These are phyloP conservation scores for Fusarium burgessii DNA, from an alignment of 2,329 filamentous ascomycete species.

Conservation along the genomic window DNA sequence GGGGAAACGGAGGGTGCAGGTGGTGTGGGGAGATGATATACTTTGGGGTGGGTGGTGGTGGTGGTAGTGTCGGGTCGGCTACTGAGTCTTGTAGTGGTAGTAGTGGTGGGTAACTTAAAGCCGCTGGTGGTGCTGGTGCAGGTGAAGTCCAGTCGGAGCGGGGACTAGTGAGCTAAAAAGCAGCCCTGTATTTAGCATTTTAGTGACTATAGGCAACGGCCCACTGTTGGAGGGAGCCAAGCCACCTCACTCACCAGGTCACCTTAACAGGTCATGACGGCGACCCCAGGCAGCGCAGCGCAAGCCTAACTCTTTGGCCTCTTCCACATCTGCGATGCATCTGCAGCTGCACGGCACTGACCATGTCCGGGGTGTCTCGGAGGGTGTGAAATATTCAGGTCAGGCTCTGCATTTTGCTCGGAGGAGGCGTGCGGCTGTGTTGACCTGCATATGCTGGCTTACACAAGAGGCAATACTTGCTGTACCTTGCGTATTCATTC, in stretches of 20 bases:
- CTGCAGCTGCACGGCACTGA: conserved; percentile 39
- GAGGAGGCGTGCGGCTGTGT: conserved; percentile 44
- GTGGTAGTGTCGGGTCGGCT: neutral
- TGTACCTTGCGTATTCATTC: conserved; percentile 4
- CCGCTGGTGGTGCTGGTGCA: neutral
- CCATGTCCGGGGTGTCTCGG: conserved; percentile 35
- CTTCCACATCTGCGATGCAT: conserved; percentile 31
- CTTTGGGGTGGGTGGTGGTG: conserved; percentile 4
- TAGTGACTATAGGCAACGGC: conserved; percentile 33
- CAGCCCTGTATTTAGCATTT: conserved; percentile 35
- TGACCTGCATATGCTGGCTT: conserved; percentile 40
- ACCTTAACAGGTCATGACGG: neutral
- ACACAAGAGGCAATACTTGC: conserved; percentile 29
- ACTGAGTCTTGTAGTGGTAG: conserved; percentile 2
- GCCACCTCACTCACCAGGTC: conserved; percentile 20
- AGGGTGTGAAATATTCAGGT: conserved; percentile 20
- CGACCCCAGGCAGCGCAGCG: neutral
- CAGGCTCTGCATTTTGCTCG: conserved; percentile 16
- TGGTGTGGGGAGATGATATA: conserved; percentile 58
- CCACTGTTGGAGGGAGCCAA: conserved; percentile 45
- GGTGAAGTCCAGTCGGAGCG: conserved; percentile 3
- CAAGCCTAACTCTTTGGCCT: conserved; percentile 7
- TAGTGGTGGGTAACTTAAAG: conserved; percentile 17
- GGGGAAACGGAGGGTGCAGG: conserved; percentile 52
- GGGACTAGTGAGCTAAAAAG: conserved; percentile 30